A percentile compares a stretch with the other conserved stretches of the same genome.
Conservation (phyloP, 495 filamentous ascomycete species). For the Aspergillus heteromorphus region DNA sequence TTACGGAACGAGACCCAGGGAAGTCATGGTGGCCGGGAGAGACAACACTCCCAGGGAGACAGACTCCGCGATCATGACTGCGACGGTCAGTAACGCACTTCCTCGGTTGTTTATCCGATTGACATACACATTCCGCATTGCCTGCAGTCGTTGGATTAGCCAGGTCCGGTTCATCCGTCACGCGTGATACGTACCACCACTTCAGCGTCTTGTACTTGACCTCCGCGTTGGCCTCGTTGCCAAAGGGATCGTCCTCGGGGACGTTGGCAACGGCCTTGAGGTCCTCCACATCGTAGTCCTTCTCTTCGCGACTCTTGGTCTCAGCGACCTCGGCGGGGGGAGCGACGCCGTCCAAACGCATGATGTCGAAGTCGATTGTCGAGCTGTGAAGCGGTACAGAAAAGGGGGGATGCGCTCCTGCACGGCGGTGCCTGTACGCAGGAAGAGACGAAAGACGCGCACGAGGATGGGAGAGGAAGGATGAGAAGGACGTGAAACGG, state of each 20-base stretch:
- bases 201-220: constrained; percentile 44
- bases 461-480: not conserved
- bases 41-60: constrained; percentile 64
- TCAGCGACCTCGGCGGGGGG: not conserved
- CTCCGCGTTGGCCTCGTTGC: constrained; percentile 38
- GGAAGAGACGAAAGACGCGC: not conserved
- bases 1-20: constrained; percentile 54
- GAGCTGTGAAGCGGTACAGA: not conserved
- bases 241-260: constrained; percentile 32
- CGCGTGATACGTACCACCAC: constrained; percentile 37
- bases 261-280: constrained; percentile 17
- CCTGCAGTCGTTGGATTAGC: constrained; percentile 18
- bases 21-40: constrained; percentile 55
- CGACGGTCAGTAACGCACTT: not conserved
- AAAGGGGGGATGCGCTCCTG: not conserved
- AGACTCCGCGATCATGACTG: constrained; percentile 63
- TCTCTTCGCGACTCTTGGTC: constrained; percentile 10
- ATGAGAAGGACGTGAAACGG: not conserved
- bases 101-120: not conserved
- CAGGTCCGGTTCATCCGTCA: not conserved
- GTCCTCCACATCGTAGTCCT: constrained; percentile 23
- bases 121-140: constrained; percentile 33
- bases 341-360: not conserved
- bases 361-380: not conserved
- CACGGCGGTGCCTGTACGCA: not conserved